phyloP scores from a whole-genome alignment of 371 early-diverging fungal genomes.

The Lichtheimia hyalospora region DNA sequence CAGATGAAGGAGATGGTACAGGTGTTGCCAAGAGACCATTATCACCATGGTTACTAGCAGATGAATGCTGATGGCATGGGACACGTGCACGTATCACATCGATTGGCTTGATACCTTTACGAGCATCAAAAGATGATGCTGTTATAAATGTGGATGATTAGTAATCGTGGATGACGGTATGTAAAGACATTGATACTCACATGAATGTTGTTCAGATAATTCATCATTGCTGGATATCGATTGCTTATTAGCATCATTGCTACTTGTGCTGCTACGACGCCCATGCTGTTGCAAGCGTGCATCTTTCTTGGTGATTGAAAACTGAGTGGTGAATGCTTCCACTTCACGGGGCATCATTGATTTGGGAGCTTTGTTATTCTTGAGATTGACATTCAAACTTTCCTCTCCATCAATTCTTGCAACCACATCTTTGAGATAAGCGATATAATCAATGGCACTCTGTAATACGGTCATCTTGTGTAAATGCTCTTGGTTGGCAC shows the following conservation, averaged over 20 bases:
- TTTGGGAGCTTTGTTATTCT: conserved; percentile 22
- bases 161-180: not conserved
- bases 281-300: too few species aligned
- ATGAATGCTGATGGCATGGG: not conserved
- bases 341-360: conserved; percentile 45
- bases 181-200: not conserved
- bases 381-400: conserved; percentile 17
- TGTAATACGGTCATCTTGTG: conserved; percentile 78
- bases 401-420: conserved; percentile 40
- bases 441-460: conserved; percentile 73
- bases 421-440: conserved; percentile 51
- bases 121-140: not conserved
- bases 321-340: conserved; percentile 44
- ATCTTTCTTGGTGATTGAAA: conserved; percentile 16
- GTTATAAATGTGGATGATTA: not conserved
- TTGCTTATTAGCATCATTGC: too few species aligned
- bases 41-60: too few species aligned
- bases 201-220: not conserved
- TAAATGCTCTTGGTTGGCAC: conserved; percentile 65
- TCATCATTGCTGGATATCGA: not conserved
- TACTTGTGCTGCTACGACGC: too few species aligned
- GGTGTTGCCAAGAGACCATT: conserved; percentile 2
- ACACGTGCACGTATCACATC: conserved; percentile 26
- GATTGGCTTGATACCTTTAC: conserved; percentile 28
- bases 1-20: conserved; percentile 3